A percentile compares a stretch with the other conserved stretches of the same genome.
Evolutionary conservation across 768 basidiomycete species (phyloP).

Genomic region (Amanita pallidorosea): DNA sequence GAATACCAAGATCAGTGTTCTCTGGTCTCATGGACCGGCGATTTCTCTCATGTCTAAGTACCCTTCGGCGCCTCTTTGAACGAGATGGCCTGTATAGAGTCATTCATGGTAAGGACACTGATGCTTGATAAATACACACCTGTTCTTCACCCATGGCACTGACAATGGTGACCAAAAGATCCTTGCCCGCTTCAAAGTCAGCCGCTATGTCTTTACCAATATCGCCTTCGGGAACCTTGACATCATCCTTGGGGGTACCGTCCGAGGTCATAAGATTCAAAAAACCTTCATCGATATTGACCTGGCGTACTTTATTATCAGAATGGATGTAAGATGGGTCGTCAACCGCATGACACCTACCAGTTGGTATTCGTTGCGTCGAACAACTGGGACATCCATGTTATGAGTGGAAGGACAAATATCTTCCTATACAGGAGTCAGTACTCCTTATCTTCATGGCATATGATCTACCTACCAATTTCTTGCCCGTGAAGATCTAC

Average conservation of each 20-base stretch:
- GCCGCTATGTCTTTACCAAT: constrained; percentile 60
- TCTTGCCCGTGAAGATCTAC: constrained; percentile 98
- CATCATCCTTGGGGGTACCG: constrained; percentile 82
- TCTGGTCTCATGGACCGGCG: neutral
- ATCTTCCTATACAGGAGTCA: constrained; percentile 54
- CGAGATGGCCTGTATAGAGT: constrained; percentile 52
- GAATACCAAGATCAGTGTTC: neutral
- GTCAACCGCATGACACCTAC: constrained; percentile 28
- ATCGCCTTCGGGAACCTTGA: constrained; percentile 82
- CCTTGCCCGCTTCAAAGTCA: constrained; percentile 80
- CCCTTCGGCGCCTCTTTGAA: constrained; percentile 84
- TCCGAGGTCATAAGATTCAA: constrained; percentile 88
- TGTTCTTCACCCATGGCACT: constrained; percentile 91
- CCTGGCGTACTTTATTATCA: constrained; percentile 24
- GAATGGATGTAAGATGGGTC: constrained; percentile 3
- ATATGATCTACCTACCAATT: constrained; percentile 51
- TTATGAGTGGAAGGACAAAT: constrained; percentile 97
- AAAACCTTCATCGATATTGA: constrained; percentile 89
- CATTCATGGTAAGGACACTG: neutral
- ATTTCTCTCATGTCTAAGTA: constrained; percentile 12
- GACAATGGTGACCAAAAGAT: constrained; percentile 78
- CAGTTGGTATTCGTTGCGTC: constrained; percentile 83
- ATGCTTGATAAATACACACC: constrained; percentile 22
- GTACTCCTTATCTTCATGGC: neutral
- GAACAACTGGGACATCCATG: constrained; percentile 97